Evolutionary conservation across 805 yeast species (phyloP).

Genomic region (Monosporozyma siamensis): DNA sequence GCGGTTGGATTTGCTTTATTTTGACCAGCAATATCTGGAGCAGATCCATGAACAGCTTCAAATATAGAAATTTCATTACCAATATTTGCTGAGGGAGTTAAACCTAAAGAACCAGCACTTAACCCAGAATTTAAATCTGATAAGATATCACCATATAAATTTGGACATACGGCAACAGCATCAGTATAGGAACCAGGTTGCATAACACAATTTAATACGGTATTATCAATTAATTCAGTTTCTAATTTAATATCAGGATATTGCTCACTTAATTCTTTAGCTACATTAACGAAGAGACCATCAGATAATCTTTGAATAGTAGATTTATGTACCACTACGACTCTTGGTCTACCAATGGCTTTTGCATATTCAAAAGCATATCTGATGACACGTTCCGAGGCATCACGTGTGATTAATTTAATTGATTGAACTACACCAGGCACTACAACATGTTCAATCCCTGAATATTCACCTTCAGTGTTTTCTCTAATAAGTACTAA

Average conservation of each 20-base stretch:
- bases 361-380: constrained; percentile 96
- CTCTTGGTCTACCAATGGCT: constrained; percentile 77
- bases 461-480: constrained; percentile 99
- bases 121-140: constrained; percentile 96
- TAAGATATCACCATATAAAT: constrained; percentile 98
- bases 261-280: constrained; percentile 80
- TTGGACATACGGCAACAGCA: constrained; percentile 94
- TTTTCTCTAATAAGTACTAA: constrained; percentile 96
- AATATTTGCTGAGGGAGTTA: constrained; percentile 99
- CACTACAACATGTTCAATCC: constrained; percentile 95
- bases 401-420: constrained; percentile 92
- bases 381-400: constrained; percentile 92
- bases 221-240: constrained; percentile 89
- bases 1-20: constrained; percentile 99
- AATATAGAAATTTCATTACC: constrained; percentile 96
- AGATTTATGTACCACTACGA: constrained; percentile 95
- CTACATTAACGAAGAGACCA: constrained; percentile 90
- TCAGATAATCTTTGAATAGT: constrained; percentile 97
- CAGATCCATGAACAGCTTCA: constrained; percentile 99
- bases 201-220: constrained; percentile 80
- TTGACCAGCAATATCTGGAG: constrained; percentile 99
- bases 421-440: constrained; percentile 98
- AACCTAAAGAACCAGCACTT: constrained; percentile 91
- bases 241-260: constrained; percentile 82
- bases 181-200: constrained; percentile 81